Percentiles rank a stretch among this genome's conserved stretches.
Conservation (phyloP, 2,329 filamentous ascomycete species). For the Hirsutella rhossiliensis region DNA sequence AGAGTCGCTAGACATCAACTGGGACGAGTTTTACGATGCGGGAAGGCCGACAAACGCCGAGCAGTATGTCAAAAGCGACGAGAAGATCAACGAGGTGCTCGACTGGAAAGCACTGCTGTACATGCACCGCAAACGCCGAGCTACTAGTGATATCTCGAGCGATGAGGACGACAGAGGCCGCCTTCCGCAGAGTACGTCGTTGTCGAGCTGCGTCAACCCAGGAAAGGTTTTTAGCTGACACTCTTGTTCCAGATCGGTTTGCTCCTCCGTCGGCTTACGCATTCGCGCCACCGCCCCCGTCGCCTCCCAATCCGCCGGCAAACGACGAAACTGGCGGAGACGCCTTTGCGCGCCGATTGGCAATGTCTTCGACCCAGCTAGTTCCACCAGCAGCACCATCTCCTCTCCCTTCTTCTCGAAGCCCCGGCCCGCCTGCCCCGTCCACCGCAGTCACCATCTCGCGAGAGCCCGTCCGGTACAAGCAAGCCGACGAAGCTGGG, state of each 20-base stretch:
- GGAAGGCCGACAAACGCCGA: conserved; percentile 71
- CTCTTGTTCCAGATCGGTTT: background rate
- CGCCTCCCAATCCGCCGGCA: conserved; percentile 31
- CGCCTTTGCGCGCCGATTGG: conserved; percentile 51
- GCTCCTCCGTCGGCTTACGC: conserved; percentile 11
- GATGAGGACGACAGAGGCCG: conserved; percentile 23
- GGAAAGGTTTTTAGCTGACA: background rate
- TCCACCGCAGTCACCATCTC: conserved; percentile 53
- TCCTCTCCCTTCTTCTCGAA: conserved; percentile 3
- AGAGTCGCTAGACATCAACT: conserved; percentile 54
- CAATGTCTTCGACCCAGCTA: conserved; percentile 30
- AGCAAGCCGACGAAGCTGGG: conserved; percentile 8
- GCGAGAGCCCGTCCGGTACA: conserved; percentile 66
- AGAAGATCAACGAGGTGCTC: conserved; percentile 64
- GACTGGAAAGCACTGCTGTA: conserved; percentile 83
- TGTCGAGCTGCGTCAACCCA: background rate
- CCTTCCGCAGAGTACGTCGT: conserved; percentile 19
- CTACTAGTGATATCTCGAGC: conserved; percentile 24
- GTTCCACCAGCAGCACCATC: conserved; percentile 7
- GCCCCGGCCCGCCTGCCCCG: conserved; percentile 24
- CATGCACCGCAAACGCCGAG: conserved; percentile 45
- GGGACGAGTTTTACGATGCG: conserved; percentile 87
- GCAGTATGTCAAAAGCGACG: conserved; percentile 74
- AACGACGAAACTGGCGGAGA: conserved; percentile 57
- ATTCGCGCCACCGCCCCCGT: conserved; percentile 43